Base-by-base conservation (phyloP, 306 rosid species). In the Spatholobus suberectus region DNA sequence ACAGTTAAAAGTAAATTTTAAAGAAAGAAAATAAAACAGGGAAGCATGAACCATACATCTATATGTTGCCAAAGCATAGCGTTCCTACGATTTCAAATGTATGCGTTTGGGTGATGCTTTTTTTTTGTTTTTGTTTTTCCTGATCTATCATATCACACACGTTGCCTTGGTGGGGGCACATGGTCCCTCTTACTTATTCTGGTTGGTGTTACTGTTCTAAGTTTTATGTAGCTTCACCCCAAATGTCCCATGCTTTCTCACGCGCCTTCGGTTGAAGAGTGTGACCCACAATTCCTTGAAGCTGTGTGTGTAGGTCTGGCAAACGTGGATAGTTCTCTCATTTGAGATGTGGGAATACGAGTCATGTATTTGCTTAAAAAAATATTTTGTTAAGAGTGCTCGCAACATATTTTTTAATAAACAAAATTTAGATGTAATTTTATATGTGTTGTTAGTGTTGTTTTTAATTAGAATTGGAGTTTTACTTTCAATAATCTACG, bases 121-220 rank as follows among this genome's bases (percentile, higher is more conserved):
- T 5, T 51, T 47, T 47, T 73, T 82, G 81, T 5, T 51, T 40
- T 40, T 17, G 29, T 59, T 59, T 74, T 12, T 29, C 70, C 81
- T 82, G 82, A 90, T 80, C 86, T 7, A 82, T 92, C 92, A 84
- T 87, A 57, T 91, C 92, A 75, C 55, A 87, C 75, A 82, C 88
- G 81, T 85, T 78, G 77, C 73, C 79, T 29, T 83, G 29, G 82
- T 57, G 55, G 86, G 86, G 78, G 12, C 82, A 83, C 78, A 44
- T 43, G 59, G 68, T 68, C 70, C 76, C 69, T 70, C 78, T 84
- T 77, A 49, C 70, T 74, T 77, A 72, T 80, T 81, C 74, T 82
- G 77, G 67, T 32, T 58, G 51, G 3, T 83, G 12, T 55, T 76
- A 52, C 57, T 70, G 20, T 46, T 81, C 61, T 51, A 8, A 13